phyloP scores from a whole-genome alignment of 2,329 filamentous ascomycete species.

The Fusarium dlaminii region DNA sequence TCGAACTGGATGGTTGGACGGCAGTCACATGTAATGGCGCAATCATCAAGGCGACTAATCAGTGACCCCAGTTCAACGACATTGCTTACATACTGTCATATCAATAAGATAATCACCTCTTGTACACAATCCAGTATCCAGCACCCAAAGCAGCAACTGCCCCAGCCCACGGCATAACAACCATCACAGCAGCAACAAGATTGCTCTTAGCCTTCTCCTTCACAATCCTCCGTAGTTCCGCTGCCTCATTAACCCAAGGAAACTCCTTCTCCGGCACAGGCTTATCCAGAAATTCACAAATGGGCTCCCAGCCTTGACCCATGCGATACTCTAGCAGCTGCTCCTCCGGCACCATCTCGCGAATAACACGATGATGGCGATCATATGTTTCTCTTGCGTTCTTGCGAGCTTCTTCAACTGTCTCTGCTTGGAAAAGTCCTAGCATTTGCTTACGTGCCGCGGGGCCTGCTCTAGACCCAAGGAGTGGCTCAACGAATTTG shows the following conservation, averaged over 20 bases:
- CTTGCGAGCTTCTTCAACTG: constrained; percentile 31
- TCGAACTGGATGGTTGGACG: background rate
- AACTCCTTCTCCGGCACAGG: constrained; percentile 45
- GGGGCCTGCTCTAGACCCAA: constrained; percentile 44
- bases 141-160: constrained; percentile 10
- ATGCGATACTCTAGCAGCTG: constrained; percentile 47
- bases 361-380: constrained; percentile 43
- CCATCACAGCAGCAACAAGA: background rate
- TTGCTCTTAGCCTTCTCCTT: constrained; percentile 16
- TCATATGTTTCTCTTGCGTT: constrained; percentile 42
- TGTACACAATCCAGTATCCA: constrained; percentile 16
- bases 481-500: constrained; percentile 40
- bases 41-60: background rate
- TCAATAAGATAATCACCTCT: background rate
- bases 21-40: background rate
- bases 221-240: constrained; percentile 22
- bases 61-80: background rate
- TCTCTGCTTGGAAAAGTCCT: constrained; percentile 42
- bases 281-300: constrained; percentile 50
- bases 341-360: constrained; percentile 38
- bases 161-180: constrained; percentile 31
- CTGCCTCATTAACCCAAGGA: constrained; percentile 46
- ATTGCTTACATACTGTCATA: background rate
- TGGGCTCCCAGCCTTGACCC: constrained; percentile 49
- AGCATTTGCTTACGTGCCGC: constrained; percentile 41